Conservation (phyloP, 805 yeast genomes). For the Peterozyma xylosa region DNA sequence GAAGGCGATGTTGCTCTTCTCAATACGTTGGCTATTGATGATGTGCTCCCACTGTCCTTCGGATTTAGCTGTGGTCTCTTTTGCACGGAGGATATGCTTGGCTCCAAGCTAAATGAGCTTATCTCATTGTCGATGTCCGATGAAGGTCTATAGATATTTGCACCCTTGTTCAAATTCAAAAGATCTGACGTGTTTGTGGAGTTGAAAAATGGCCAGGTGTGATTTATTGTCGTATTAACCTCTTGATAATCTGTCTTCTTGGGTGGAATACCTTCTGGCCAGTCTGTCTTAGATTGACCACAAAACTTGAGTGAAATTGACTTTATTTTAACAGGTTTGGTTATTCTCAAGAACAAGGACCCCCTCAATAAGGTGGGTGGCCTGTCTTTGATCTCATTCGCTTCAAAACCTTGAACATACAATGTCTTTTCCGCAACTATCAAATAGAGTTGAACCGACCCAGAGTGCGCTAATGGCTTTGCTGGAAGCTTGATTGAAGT, state of each 20-base stretch:
- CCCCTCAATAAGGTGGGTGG: constrained; percentile 84
- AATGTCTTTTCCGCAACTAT: constrained; percentile 74
- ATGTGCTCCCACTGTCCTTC: constrained; percentile 9
- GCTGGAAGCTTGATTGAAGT: constrained; percentile 42
- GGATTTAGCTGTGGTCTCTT: constrained; percentile 9
- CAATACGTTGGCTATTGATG: constrained; percentile 20
- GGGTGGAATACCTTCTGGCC: constrained; percentile 99
- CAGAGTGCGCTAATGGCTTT: constrained; percentile 52
- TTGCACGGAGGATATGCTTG: constrained; percentile 12
- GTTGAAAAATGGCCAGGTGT: constrained; percentile 86
- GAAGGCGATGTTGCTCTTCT: constrained; percentile 19
- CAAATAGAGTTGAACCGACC: constrained; percentile 62
- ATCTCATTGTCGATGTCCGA: constrained; percentile 22
- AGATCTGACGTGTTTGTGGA: constrained; percentile 20
- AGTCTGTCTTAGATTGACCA: constrained; percentile 75
- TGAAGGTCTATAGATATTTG: constrained; percentile 33
- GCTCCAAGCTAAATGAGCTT: constrained; percentile 27
- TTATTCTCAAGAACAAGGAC: constrained; percentile 57
- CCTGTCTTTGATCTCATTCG: constrained; percentile 50
- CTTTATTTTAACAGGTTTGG: constrained; percentile 68
- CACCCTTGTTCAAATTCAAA: constrained; percentile 25
- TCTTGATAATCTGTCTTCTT: constrained; percentile 64
- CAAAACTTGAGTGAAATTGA: constrained; percentile 50
- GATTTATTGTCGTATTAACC: constrained; percentile 56
- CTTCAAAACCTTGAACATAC: constrained; percentile 76